Evolutionary conservation across 129 eudicot species (phyloP).

Genomic region (Kitagawia praeruptora): DNA sequence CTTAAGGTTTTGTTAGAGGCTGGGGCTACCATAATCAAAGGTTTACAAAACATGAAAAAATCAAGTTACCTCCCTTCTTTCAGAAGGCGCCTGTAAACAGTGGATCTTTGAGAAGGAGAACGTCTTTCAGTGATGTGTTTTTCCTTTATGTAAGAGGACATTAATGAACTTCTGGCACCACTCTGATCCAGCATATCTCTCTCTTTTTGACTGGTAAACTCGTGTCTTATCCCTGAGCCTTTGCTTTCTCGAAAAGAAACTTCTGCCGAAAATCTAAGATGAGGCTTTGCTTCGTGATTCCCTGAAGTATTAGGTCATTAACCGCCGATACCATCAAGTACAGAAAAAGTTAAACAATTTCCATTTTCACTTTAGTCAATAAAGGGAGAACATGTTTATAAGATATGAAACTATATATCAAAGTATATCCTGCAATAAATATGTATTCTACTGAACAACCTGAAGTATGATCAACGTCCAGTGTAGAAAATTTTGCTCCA

Average conservation of each 20-base stretch:
- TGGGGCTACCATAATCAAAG: neutral
- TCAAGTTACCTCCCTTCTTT: slow-evolving; percentile 71
- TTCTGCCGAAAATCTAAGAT: slow-evolving; percentile 28
- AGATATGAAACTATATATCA: slow-evolving; percentile 8
- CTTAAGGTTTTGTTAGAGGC: neutral
- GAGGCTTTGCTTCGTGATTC: slow-evolving; percentile 27
- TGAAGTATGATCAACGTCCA: slow-evolving; percentile 40
- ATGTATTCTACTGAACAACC: slow-evolving; percentile 23
- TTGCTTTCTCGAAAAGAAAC: slow-evolving; percentile 29
- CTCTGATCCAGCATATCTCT: slow-evolving; percentile 23
- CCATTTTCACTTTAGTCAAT: neutral
- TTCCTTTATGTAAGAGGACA: slow-evolving; percentile 22
- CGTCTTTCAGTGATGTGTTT: slow-evolving; percentile 15
- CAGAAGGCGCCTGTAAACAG: slow-evolving; percentile 57
- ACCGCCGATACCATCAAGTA: slow-evolving; percentile 11
- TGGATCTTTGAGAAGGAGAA: slow-evolving; percentile 42
- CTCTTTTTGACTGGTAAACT: slow-evolving; percentile 25
- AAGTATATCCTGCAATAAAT: neutral
- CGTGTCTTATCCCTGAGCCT: slow-evolving; percentile 28
- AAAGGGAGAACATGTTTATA: neutral
- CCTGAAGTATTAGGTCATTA: slow-evolving; percentile 31
- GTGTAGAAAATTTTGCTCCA: slow-evolving; percentile 31
- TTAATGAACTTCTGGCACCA: slow-evolving; percentile 16
- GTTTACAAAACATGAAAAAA: slow-evolving; percentile 5
- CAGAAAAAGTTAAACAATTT: neutral